Conservation (phyloP, 345 rosid genomes). For the Psidium guajava region DNA sequence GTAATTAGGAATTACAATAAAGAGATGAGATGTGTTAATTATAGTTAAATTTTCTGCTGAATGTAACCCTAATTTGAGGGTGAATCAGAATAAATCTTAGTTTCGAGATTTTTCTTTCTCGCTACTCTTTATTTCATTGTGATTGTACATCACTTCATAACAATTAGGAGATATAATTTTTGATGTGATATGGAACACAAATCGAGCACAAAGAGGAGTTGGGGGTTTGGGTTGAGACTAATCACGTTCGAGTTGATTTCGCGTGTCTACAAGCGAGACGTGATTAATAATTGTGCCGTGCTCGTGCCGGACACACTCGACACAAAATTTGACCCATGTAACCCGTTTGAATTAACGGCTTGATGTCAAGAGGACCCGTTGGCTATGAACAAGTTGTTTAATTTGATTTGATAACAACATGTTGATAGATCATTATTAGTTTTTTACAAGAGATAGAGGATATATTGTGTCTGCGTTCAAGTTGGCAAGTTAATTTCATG, state of each 20-base stretch:
- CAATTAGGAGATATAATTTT: background rate
- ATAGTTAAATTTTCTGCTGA: too few species aligned
- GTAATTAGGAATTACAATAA: too few species aligned
- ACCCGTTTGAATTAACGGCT: background rate
- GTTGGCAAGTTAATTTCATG: background rate
- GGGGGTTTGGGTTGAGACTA: background rate
- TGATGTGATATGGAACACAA: background rate
- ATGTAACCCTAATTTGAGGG: too few species aligned
- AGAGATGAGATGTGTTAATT: too few species aligned
- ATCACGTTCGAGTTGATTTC: background rate
- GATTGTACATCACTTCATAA: too few species aligned
- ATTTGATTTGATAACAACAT: background rate
- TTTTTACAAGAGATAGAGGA: background rate
- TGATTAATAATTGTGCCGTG: background rate
- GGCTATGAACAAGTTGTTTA: background rate
- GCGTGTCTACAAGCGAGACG: background rate
- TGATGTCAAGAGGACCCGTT: accelerated
- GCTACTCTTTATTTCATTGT: too few species aligned
- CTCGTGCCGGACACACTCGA: background rate
- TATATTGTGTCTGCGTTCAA: too few species aligned
- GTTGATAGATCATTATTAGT: background rate
- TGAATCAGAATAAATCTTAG: too few species aligned
- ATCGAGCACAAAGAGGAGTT: background rate
- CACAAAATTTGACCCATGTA: background rate
- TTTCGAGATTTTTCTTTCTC: too few species aligned